phyloP scores from a whole-genome alignment of 2,329 filamentous ascomycete species.

The Colletotrichum tropicicola region DNA sequence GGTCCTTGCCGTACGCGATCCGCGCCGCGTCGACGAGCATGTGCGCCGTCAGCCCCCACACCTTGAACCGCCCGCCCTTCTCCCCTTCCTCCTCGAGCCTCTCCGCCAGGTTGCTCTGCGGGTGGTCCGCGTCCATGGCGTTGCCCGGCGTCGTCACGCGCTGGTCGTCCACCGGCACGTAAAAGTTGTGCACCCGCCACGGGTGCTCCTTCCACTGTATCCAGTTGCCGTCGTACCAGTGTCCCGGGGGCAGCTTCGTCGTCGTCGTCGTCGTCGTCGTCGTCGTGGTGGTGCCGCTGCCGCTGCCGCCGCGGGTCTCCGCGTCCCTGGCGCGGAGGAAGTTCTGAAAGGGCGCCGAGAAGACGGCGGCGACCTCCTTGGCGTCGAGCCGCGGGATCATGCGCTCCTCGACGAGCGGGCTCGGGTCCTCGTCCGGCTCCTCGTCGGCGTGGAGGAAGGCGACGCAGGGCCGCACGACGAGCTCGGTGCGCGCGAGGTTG shows the following conservation, averaged over 20 bases:
- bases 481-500: slow-evolving; percentile 76
- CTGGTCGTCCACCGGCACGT: slow-evolving; percentile 81
- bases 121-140: slow-evolving; percentile 39
- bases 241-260: slow-evolving; percentile 56
- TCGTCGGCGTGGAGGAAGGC: slow-evolving; percentile 77
- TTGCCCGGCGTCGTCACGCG: slow-evolving; percentile 68
- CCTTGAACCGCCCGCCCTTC: slow-evolving; percentile 75
- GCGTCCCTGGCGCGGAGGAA: slow-evolving; percentile 75
- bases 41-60: slow-evolving; percentile 94
- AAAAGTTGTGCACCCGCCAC: slow-evolving; percentile 94
- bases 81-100: background rate
- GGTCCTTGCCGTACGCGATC: slow-evolving; percentile 83
- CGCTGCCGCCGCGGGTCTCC: slow-evolving; percentile 46
- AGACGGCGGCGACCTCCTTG: slow-evolving; percentile 92
- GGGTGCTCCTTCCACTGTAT: slow-evolving; percentile 77
- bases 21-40: slow-evolving; percentile 89
- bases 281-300: too few relatives aligned
- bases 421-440: slow-evolving; percentile 36
- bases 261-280: slow-evolving; percentile 28
- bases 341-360: slow-evolving; percentile 87
- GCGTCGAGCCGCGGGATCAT: slow-evolving; percentile 86
- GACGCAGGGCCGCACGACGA: slow-evolving; percentile 80
- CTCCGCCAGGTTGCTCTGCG: slow-evolving; percentile 48
- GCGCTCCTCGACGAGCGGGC: slow-evolving; percentile 67
- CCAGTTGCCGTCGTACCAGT: slow-evolving; percentile 91